A percentile compares a stretch with the other conserved stretches of the same genome.
phyloP scores from a whole-genome alignment of 805 yeast genomes.

The Starmerella etchellsii region DNA sequence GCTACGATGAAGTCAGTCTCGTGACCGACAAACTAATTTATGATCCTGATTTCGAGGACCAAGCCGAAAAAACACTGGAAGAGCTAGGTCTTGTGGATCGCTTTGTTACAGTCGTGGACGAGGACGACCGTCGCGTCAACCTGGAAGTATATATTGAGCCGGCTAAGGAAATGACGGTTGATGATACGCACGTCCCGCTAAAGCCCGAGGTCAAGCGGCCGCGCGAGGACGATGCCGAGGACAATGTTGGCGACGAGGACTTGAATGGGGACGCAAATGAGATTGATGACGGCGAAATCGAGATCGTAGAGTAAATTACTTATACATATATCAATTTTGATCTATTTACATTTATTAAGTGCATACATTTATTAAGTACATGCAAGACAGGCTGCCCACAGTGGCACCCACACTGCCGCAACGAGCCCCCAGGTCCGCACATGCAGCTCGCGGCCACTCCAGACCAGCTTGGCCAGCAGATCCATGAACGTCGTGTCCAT shows the following conservation, averaged over 20 bases:
- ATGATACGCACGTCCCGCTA: slow-evolving; percentile 20
- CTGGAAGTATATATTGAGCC: slow-evolving; percentile 26
- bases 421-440: slow-evolving; percentile 80
- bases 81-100: slow-evolving; percentile 54
- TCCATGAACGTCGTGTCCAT: slow-evolving; percentile 29
- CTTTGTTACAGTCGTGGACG: slow-evolving; percentile 62
- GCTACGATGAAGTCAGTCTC: slow-evolving; percentile 42
- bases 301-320: too few species aligned
- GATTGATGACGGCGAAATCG: background rate
- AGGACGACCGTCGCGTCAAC: slow-evolving; percentile 58
- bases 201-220: slow-evolving; percentile 16
- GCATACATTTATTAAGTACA: background rate
- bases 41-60: slow-evolving; percentile 83
- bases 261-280: background rate
- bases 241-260: background rate
- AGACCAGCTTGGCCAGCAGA: slow-evolving; percentile 40
- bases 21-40: slow-evolving; percentile 56
- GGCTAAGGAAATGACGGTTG: slow-evolving; percentile 18
- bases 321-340: too few species aligned
- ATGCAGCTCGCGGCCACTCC: slow-evolving; percentile 55
- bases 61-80: slow-evolving; percentile 36
- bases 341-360: too few species aligned
- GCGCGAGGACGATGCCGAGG: slow-evolving; percentile 12
- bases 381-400: slow-evolving; percentile 41
- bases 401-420: slow-evolving; percentile 67